Percentiles rank a stretch among this genome's conserved stretches.
phyloP scores from a whole-genome alignment of 345 rosid species.

The Lepidium aucheri region DNA sequence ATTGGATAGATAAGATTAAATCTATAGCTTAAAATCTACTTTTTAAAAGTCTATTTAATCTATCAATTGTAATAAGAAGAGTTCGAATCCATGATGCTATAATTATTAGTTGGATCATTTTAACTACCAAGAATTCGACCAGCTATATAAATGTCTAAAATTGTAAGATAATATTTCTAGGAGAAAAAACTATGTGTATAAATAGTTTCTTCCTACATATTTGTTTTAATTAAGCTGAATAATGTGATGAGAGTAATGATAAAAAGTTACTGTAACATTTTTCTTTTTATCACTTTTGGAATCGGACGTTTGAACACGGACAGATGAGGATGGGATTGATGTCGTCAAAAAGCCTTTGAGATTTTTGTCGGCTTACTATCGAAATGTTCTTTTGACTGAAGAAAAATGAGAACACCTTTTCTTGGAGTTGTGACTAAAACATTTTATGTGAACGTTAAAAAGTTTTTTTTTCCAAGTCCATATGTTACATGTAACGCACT shows the following conservation, averaged over 20 bases:
- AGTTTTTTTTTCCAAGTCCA: background rate
- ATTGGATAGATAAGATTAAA: too few relatives aligned
- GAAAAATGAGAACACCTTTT: background rate
- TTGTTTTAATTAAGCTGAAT: background rate
- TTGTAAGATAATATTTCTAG: too few relatives aligned
- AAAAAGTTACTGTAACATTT: background rate
- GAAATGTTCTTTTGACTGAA: conserved; percentile 25
- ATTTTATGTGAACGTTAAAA: background rate
- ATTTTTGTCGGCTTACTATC: conserved; percentile 22
- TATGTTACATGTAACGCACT: background rate
- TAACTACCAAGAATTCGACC: too few relatives aligned
- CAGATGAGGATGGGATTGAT: conserved; percentile 21
- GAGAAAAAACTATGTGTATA: too few relatives aligned
- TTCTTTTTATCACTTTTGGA: background rate
- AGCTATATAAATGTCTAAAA: too few relatives aligned
- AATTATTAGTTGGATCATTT: too few relatives aligned
- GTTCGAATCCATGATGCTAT: too few relatives aligned
- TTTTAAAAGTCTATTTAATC: too few relatives aligned
- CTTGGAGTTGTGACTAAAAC: background rate
- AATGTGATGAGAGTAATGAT: background rate
- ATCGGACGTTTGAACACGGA: conserved; percentile 21
- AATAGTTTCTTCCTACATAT: background rate
- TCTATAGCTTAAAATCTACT: too few relatives aligned
- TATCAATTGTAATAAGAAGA: too few relatives aligned
- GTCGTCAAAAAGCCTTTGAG: conserved; percentile 20